Conservation (phyloP, 371 early-diverging fungal species). For the Mucor lusitanicus region DNA sequence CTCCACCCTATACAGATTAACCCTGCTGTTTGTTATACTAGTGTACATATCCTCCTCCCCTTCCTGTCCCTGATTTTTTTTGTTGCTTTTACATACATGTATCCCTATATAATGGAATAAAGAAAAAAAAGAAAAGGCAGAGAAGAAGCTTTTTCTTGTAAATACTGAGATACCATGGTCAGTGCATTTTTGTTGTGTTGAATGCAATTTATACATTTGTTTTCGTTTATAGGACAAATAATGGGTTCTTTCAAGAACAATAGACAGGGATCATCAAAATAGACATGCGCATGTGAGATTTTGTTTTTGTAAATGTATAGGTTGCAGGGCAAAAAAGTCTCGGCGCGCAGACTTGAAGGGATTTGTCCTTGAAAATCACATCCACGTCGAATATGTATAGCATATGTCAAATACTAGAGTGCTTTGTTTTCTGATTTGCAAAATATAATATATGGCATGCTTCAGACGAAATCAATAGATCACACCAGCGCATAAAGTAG, state of each 20-base stretch:
- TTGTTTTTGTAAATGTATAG: neutral
- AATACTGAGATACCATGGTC: neutral
- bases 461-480: neutral
- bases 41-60: neutral
- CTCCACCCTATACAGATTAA: slow-evolving; percentile 14
- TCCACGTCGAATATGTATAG: too few species aligned
- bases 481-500: neutral
- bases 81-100: neutral
- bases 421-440: too few species aligned
- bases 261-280: neutral
- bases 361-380: too few species aligned
- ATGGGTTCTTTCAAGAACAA: neutral
- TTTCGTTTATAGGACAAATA: neutral
- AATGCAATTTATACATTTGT: neutral
- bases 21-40: neutral
- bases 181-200: neutral
- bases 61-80: neutral
- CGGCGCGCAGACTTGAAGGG: neutral
- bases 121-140: neutral
- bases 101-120: neutral
- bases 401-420: too few species aligned
- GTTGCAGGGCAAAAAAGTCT: neutral
- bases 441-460: too few species aligned
- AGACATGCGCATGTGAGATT: neutral
- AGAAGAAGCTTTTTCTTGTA: neutral